Conservation (phyloP, 495 filamentous ascomycete species). For the Penicillium argentinense region DNA sequence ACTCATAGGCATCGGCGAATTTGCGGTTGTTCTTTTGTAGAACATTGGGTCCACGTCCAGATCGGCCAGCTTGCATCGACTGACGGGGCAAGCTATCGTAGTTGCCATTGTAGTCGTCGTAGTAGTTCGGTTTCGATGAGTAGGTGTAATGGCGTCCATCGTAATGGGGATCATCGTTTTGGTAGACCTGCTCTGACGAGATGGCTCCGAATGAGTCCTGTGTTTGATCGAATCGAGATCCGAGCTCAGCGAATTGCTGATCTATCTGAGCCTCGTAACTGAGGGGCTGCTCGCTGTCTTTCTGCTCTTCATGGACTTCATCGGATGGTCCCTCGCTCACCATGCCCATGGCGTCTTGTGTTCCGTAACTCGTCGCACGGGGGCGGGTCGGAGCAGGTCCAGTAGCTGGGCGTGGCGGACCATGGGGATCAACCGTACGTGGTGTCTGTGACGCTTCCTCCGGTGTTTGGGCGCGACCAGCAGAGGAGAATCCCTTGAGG, state of each 20-base stretch:
- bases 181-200: slow-evolving; percentile 37
- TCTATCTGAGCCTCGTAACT: slow-evolving; percentile 48
- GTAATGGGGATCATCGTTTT: slow-evolving; percentile 37
- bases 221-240: slow-evolving; percentile 33
- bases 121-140: slow-evolving; percentile 46
- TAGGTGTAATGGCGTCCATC: slow-evolving; percentile 37
- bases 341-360: slow-evolving; percentile 36
- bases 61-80: slow-evolving; percentile 45
- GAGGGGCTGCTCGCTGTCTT: slow-evolving; percentile 23
- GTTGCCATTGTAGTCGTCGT: slow-evolving; percentile 41
- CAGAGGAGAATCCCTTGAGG: slow-evolving; percentile 51
- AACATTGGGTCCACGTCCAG: slow-evolving; percentile 51
- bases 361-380: slow-evolving; percentile 38
- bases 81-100: slow-evolving; percentile 42
- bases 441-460: slow-evolving; percentile 36
- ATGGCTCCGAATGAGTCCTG: slow-evolving; percentile 30
- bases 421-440: slow-evolving; percentile 25
- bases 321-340: slow-evolving; percentile 35
- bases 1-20: slow-evolving; percentile 89
- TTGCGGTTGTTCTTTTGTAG: slow-evolving; percentile 81
- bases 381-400: slow-evolving; percentile 25
- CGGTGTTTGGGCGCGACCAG: slow-evolving; percentile 39
- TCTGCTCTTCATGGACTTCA: slow-evolving; percentile 17
- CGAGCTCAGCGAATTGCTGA: slow-evolving; percentile 45
- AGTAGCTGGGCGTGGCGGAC: slow-evolving; percentile 36